Conservation (phyloP, 495 filamentous ascomycete species). For the Collariella sp. region DNA sequence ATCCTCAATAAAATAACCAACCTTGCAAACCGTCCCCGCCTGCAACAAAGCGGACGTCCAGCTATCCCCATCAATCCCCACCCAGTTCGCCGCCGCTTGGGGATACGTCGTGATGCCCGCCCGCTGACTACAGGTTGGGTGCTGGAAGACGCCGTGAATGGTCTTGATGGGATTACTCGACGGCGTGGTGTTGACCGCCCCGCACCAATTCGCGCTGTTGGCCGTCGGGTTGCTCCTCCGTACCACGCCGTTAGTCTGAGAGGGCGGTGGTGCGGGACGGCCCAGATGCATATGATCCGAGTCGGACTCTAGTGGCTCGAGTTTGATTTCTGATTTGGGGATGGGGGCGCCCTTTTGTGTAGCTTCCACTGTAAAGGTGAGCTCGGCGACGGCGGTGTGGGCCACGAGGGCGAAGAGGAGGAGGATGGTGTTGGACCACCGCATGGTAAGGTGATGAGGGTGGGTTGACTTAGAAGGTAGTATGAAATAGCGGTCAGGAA, state of each 20-base stretch:
- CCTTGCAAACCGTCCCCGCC: slow-evolving; percentile 26
- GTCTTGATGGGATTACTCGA: slow-evolving; percentile 19
- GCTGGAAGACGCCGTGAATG: slow-evolving; percentile 20
- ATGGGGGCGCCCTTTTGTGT: slow-evolving; percentile 23
- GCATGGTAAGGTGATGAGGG: slow-evolving; percentile 5
- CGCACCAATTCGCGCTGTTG: slow-evolving; percentile 26
- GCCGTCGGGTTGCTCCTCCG: slow-evolving; percentile 15
- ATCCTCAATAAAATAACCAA: not conserved
- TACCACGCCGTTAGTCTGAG: not conserved
- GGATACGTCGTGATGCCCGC: slow-evolving; percentile 16
- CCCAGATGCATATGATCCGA: not conserved
- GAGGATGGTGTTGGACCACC: slow-evolving; percentile 8
- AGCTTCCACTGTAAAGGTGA: slow-evolving; percentile 18
- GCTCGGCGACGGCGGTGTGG: slow-evolving; percentile 13
- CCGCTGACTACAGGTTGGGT: slow-evolving; percentile 19
- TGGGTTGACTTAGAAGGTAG: slow-evolving; percentile 6
- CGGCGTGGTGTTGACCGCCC: slow-evolving; percentile 18
- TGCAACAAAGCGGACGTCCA: slow-evolving; percentile 19
- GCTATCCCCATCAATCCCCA: slow-evolving; percentile 26
- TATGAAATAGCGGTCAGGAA: not conserved
- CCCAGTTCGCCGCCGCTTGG: slow-evolving; percentile 25
- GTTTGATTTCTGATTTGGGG: slow-evolving; percentile 19
- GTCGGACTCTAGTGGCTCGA: slow-evolving; percentile 16
- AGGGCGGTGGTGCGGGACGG: not conserved
- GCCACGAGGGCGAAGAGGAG: slow-evolving; percentile 13